Evolutionary conservation across 345 rosid species (phyloP).

Genomic region (Sisymbrium irio): DNA sequence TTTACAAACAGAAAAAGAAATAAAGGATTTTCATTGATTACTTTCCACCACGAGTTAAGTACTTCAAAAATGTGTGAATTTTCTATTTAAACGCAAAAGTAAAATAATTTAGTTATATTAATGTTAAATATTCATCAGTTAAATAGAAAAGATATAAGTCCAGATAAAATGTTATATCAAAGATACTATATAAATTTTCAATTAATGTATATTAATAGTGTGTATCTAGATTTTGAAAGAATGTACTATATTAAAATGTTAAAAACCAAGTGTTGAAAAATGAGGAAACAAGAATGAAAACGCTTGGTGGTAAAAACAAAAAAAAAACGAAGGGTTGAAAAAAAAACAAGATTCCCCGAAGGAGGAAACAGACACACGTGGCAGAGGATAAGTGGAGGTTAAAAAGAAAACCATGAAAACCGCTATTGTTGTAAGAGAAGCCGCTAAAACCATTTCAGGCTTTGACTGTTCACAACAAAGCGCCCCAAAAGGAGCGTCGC

Average conservation of each 20-base stretch:
- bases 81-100: background rate
- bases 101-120: background rate
- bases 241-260: background rate
- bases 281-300: background rate
- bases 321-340: slow-evolving; percentile 1
- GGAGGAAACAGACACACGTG: slow-evolving; percentile 33
- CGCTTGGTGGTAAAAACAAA: background rate
- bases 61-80: background rate
- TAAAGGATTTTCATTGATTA: background rate
- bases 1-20: background rate
- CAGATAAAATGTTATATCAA: background rate
- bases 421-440: slow-evolving; percentile 44
- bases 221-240: background rate
- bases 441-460: slow-evolving; percentile 41
- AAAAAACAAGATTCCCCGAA: background rate
- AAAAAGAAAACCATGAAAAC: slow-evolving; percentile 30
- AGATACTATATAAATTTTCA: background rate
- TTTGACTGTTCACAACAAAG: slow-evolving; percentile 52
- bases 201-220: background rate
- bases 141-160: background rate
- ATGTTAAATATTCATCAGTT: background rate
- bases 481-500: slow-evolving; percentile 53
- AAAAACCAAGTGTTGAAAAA: background rate
- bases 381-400: slow-evolving; percentile 19
- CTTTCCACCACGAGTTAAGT: too few species aligned